Conservation (phyloP, 2,329 filamentous ascomycete genomes). For the Ophiostoma sp. region DNA sequence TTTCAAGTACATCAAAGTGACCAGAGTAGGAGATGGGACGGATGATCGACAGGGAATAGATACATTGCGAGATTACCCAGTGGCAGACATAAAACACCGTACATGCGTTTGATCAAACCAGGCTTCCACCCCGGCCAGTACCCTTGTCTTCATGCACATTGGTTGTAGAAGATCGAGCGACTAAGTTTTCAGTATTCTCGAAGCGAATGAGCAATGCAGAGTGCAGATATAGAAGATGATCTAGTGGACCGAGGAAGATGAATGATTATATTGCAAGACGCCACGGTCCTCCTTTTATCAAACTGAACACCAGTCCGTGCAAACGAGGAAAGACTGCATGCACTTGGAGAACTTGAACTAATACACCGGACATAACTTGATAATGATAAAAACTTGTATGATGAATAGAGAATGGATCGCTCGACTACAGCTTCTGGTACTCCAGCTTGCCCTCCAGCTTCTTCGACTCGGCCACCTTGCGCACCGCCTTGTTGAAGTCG, state of each 20-base stretch:
- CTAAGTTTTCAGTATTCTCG: too few relatives aligned
- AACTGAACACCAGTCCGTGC: too few relatives aligned
- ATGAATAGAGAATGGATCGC: background rate
- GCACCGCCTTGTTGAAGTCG: slow-evolving; percentile 98
- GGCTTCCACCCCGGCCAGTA: too few relatives aligned
- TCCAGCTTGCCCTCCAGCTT: slow-evolving; percentile 97
- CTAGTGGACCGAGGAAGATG: too few relatives aligned
- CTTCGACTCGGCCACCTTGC: slow-evolving; percentile 96
- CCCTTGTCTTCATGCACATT: too few relatives aligned
- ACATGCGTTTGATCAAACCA: too few relatives aligned
- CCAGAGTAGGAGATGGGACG: background rate
- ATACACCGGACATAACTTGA: background rate
- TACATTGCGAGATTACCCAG: background rate
- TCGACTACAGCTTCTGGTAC: slow-evolving; percentile 79
- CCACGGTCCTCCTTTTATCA: too few relatives aligned
- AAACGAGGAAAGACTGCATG: background rate
- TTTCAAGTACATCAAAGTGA: background rate
- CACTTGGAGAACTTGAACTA: background rate
- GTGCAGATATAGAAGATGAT: too few relatives aligned
- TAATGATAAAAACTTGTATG: background rate
- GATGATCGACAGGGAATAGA: background rate
- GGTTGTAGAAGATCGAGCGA: too few relatives aligned
- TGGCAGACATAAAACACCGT: too few relatives aligned
- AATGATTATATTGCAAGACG: too few relatives aligned
- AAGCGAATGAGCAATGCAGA: too few relatives aligned